Conservation (phyloP, 2,329 filamentous ascomycete genomes). For the Seiridium unicorne region DNA sequence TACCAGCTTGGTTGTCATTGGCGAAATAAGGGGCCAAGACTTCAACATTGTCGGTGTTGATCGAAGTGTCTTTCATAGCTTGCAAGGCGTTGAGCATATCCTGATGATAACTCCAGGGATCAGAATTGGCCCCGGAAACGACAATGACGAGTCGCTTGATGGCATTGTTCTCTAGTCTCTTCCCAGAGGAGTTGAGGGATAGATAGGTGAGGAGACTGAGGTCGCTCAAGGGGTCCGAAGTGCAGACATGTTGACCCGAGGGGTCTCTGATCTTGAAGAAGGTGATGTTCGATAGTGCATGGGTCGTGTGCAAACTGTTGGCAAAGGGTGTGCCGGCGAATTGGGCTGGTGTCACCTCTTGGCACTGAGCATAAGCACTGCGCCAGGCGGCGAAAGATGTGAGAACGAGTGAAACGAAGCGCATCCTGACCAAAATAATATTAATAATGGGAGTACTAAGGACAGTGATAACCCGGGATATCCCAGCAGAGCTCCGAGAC, state of each 20-base stretch:
- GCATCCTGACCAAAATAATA: neutral
- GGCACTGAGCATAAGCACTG: neutral
- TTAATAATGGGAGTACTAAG: neutral
- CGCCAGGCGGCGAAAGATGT: neutral
- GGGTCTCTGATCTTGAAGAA: conserved; percentile 9
- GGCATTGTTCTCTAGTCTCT: neutral
- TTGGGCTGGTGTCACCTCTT: conserved; percentile 4
- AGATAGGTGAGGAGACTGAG: conserved; percentile 6
- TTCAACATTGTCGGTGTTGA: conserved; percentile 1
- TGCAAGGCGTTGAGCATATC: conserved; percentile 8
- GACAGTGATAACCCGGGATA: neutral
- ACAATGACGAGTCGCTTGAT: conserved; percentile 5
- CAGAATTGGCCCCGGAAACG: neutral
- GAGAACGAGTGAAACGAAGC: neutral
- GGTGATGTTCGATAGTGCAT: conserved; percentile 1
- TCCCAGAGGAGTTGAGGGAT: neutral
- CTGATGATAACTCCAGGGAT: conserved; percentile 5
- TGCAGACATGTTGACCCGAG: conserved; percentile 6
- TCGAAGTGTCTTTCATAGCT: neutral
- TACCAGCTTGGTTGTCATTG: conserved; percentile 6
- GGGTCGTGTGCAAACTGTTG: neutral
- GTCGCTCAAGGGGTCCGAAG: neutral
- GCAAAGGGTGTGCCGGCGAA: conserved; percentile 4
- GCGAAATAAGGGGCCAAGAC: conserved; percentile 7
- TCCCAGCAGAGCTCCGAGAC: no score